Percentiles rank a stretch among this genome's conserved stretches.
These are phyloP conservation scores for Corymbia citriodora DNA, from an alignment of 441 rosid genomes.

Conservation along the genomic window DNA sequence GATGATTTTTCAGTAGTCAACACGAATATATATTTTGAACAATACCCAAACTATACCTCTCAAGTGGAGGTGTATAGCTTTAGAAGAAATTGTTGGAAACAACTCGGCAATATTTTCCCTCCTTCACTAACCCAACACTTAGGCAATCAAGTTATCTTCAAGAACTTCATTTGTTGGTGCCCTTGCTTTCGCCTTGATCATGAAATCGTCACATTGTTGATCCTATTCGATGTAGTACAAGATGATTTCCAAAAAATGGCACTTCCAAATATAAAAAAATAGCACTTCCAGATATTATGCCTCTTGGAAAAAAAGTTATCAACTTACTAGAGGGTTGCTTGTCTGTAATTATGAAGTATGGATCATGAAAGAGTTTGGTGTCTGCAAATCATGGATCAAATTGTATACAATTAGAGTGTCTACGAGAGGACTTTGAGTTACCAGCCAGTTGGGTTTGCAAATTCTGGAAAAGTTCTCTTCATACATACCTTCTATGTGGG, in stretches of 20 bases:
- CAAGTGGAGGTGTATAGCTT: not conserved
- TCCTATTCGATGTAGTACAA: not conserved
- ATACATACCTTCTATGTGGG: accelerated
- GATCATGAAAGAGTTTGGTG: not conserved
- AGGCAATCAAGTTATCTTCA: not conserved
- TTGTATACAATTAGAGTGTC: not conserved
- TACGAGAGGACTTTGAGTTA: accelerated
- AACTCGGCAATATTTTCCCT: not conserved
- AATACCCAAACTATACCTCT: not conserved
- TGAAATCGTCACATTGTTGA: not conserved
- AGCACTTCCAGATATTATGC: not conserved
- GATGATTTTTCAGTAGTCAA: not conserved
- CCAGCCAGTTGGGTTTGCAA: not conserved
- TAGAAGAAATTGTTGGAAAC: not conserved
- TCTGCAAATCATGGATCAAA: not conserved
- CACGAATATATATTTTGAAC: not conserved
- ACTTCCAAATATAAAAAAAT: not conserved
- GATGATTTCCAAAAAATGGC: not conserved
- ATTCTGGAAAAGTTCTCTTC: not conserved
- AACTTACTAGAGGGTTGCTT: not conserved
- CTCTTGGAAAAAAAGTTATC: not conserved
- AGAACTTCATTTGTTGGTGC: not conserved
- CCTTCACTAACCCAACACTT: not conserved
- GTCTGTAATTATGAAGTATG: not conserved
- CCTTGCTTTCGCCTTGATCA: not conserved